A percentile compares a stretch with the other conserved stretches of the same genome.
Conservation (phyloP, 2,329 filamentous ascomycete species). For the Endothia cerciana region DNA sequence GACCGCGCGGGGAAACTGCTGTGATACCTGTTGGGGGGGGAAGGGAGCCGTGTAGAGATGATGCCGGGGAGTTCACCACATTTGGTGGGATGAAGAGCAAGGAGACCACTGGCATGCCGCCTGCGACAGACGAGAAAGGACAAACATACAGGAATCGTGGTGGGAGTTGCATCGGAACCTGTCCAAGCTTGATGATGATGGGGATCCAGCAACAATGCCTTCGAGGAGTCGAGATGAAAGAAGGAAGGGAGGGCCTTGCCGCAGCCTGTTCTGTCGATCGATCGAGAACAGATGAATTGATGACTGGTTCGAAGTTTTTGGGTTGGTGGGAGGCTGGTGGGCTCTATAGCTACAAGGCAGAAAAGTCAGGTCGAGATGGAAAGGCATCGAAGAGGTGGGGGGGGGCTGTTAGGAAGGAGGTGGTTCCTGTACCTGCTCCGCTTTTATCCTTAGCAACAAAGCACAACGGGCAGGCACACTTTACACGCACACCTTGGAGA, state of each 20-base stretch:
- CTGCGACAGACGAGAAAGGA: neutral
- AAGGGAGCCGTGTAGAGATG: too few relatives aligned
- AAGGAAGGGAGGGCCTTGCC: neutral
- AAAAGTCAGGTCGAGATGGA: neutral
- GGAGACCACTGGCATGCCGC: too few relatives aligned
- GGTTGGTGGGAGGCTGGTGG: neutral
- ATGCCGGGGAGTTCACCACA: too few relatives aligned
- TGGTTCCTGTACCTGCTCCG: neutral
- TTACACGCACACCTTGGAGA: neutral
- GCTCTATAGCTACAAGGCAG: too few relatives aligned
- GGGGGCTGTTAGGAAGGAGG: neutral
- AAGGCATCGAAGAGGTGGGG: neutral
- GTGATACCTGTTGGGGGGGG: too few relatives aligned
- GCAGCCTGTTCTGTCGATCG: neutral
- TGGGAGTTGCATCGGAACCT: neutral
- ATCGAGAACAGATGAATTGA: neutral
- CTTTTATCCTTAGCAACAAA: neutral
- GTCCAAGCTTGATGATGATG: neutral
- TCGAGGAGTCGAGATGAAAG: neutral
- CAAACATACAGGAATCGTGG: neutral
- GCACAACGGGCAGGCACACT: neutral
- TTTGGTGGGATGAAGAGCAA: too few relatives aligned
- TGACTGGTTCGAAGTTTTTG: neutral
- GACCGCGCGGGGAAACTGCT: too few relatives aligned
- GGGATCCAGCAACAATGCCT: neutral